A percentile compares a stretch with the other conserved stretches of the same genome.
Evolutionary conservation across 805 yeast genomes (phyloP).

Genomic region (Candida adriatica): DNA sequence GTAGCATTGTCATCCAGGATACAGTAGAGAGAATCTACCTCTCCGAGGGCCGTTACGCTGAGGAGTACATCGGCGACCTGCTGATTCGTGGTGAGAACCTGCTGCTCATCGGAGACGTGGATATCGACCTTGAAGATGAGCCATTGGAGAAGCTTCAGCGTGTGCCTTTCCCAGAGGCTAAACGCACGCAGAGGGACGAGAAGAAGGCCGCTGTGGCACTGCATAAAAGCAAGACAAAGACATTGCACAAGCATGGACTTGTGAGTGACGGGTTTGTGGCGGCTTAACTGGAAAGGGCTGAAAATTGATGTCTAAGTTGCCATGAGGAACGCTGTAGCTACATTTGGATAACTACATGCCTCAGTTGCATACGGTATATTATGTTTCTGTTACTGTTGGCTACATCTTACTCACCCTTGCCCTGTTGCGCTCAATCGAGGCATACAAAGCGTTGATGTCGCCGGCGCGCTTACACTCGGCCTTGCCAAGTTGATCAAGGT

Average conservation of each 20-base stretch:
- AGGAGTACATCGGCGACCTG: slow-evolving; percentile 70
- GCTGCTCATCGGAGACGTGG: slow-evolving; percentile 89
- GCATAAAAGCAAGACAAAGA: slow-evolving; percentile 41
- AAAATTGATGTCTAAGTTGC: slow-evolving; percentile 2
- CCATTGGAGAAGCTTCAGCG: slow-evolving; percentile 51
- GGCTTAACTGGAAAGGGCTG: slow-evolving; percentile 1
- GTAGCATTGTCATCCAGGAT: slow-evolving; percentile 86
- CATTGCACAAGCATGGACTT: slow-evolving; percentile 46
- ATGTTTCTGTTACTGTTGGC: slow-evolving; percentile 4
- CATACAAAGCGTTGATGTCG: slow-evolving; percentile 29
- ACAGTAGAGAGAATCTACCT: slow-evolving; percentile 79
- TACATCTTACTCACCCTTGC: slow-evolving; percentile 15
- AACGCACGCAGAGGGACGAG: slow-evolving; percentile 29
- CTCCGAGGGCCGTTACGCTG: slow-evolving; percentile 57
- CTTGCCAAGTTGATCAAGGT: slow-evolving; percentile 49
- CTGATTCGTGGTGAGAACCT: slow-evolving; percentile 95
- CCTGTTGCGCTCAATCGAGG: slow-evolving; percentile 13
- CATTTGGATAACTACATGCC: too few species aligned
- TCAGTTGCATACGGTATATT: too few species aligned
- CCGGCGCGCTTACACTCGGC: slow-evolving; percentile 34
- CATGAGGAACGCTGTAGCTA: slow-evolving; percentile 13
- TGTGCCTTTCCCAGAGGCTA: slow-evolving; percentile 59
- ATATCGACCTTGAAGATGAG: slow-evolving; percentile 76
- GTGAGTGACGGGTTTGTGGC: slow-evolving; percentile 47
- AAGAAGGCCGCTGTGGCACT: slow-evolving; percentile 30